Conservation (phyloP, 805 yeast genomes). For the Metschnikowia dekortorum region DNA sequence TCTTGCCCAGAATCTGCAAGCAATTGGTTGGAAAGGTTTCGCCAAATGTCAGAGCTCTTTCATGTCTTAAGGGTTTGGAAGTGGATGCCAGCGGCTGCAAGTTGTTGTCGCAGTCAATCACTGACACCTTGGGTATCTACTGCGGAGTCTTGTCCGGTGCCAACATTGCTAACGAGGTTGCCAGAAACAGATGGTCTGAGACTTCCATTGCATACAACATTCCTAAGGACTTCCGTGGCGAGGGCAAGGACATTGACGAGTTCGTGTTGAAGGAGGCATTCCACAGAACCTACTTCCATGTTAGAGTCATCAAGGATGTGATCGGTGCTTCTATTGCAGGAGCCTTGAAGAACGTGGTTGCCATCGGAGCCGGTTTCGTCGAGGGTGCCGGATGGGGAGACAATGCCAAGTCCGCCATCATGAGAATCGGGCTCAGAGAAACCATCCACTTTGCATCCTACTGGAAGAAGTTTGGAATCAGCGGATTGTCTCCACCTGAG, state of each 20-base stretch:
- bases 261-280: conserved; percentile 38
- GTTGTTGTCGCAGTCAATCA: conserved; percentile 40
- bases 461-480: conserved; percentile 20
- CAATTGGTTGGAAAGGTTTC: conserved; percentile 37
- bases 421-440: conserved; percentile 44
- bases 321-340: conserved; percentile 46
- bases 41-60: conserved; percentile 38
- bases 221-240: conserved; percentile 38
- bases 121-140: conserved; percentile 39
- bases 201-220: conserved; percentile 41
- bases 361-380: conserved; percentile 44
- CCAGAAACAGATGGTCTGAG: conserved; percentile 45
- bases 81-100: conserved; percentile 41
- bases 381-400: conserved; percentile 49
- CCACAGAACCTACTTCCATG: conserved; percentile 47
- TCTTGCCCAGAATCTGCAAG: conserved; percentile 36
- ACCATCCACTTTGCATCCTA: conserved; percentile 37
- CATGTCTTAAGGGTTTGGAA: conserved; percentile 45
- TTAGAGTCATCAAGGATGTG: conserved; percentile 41
- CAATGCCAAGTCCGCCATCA: conserved; percentile 45
- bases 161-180: conserved; percentile 44
- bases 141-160: conserved; percentile 49
- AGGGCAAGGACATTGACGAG: conserved; percentile 39
- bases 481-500: conserved; percentile 30
- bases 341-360: conserved; percentile 44